Conservation (phyloP, 2,329 filamentous ascomycete species). For the Chaetomium strumarium region DNA sequence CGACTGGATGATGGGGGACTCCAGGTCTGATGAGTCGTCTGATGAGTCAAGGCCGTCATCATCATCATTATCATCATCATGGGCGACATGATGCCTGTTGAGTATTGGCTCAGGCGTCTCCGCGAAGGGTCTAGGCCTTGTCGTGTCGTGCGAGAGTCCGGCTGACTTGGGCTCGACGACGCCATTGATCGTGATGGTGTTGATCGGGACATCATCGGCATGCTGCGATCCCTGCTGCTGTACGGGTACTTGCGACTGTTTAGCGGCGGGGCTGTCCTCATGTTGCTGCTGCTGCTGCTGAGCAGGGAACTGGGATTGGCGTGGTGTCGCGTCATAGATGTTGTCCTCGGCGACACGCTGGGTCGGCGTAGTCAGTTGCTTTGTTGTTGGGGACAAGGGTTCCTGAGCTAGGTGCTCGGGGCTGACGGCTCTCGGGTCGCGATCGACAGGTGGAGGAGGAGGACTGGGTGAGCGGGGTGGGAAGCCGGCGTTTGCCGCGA, state of each 20-base stretch:
- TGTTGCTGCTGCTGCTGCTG: slow-evolving; percentile 7
- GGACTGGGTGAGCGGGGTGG: slow-evolving; percentile 15
- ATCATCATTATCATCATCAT: neutral
- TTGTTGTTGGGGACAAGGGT: neutral
- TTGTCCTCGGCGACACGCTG: slow-evolving; percentile 26
- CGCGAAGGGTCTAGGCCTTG: neutral
- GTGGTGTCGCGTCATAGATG: slow-evolving; percentile 32
- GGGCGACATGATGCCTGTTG: neutral
- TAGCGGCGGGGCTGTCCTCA: neutral
- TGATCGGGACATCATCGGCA: neutral
- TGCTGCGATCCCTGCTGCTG: neutral
- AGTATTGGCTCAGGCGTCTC: neutral
- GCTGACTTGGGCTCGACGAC: slow-evolving; percentile 17
- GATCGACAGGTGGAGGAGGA: slow-evolving; percentile 13
- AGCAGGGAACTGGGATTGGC: slow-evolving; percentile 19
- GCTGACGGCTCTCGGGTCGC: slow-evolving; percentile 17
- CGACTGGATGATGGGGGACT: slow-evolving; percentile 13
- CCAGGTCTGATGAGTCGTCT: slow-evolving; percentile 8
- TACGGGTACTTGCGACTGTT: neutral
- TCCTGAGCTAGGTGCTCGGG: slow-evolving; percentile 18
- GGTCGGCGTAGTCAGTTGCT: slow-evolving; percentile 14
- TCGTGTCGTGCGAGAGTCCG: slow-evolving; percentile 13
- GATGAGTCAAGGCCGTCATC: slow-evolving; percentile 13
- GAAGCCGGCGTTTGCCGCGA: slow-evolving; percentile 2
- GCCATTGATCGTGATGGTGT: slow-evolving; percentile 7